A percentile compares a stretch with the other conserved stretches of the same genome.
These are phyloP conservation scores for Odontarrhena argentea DNA, from an alignment of 345 rosid species.

Conservation along the genomic window DNA sequence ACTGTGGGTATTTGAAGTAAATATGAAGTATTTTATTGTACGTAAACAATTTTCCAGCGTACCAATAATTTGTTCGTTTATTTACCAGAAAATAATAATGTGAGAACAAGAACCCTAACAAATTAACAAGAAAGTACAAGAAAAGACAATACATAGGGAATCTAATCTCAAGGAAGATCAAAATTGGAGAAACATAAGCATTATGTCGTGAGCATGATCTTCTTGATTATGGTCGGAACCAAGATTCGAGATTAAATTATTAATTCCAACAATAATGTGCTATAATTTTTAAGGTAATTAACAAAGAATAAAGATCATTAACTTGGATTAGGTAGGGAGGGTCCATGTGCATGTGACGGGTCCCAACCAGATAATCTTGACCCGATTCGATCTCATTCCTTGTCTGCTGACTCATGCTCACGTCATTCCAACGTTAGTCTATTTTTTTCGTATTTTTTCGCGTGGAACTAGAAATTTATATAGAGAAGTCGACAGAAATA, in stretches of 20 bases:
- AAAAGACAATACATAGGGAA: conserved; percentile 28
- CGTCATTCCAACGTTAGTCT: conserved; percentile 3
- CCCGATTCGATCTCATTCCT: conserved; percentile 39
- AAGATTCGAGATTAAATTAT: conserved; percentile 22
- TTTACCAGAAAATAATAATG: conserved; percentile 14
- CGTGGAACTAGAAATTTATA: neutral
- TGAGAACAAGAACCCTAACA: conserved; percentile 20
- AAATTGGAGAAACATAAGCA: conserved; percentile 35
- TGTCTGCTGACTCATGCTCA: conserved; percentile 38
- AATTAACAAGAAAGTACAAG: conserved; percentile 32
- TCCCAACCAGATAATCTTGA: conserved; percentile 43
- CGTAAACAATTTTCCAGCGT: neutral
- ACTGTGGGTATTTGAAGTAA: no score
- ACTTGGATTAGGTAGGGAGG: conserved; percentile 39
- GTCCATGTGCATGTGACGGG: conserved; percentile 45
- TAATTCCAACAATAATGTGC: conserved; percentile 19
- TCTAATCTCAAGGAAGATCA: conserved; percentile 37
- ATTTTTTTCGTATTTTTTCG: neutral
- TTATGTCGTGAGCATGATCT: conserved; percentile 35
- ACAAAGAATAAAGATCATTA: conserved; percentile 26
- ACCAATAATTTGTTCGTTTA: neutral
- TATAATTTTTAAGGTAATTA: conserved; percentile 22
- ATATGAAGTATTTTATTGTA: no score
- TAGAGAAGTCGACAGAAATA: no score
- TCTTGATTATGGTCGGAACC: conserved; percentile 38